phyloP scores from a whole-genome alignment of 164 flowering plant genomes.

The Platanus orientalis region DNA sequence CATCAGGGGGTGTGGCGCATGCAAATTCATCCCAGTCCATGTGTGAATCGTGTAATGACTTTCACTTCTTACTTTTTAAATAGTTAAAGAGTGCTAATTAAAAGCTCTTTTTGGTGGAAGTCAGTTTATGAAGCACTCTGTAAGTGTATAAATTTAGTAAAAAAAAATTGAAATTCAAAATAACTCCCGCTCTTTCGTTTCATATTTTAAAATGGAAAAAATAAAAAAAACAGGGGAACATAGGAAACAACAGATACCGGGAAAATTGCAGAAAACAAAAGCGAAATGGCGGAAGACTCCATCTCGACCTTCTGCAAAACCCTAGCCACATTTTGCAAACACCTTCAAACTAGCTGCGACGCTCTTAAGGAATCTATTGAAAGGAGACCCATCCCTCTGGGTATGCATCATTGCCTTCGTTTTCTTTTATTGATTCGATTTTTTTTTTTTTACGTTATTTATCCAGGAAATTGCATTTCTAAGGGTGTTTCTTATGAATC shows the following conservation, averaged over 20 bases:
- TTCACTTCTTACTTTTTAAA: too few species aligned
- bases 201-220: too few species aligned
- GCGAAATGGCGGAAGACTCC: constrained; percentile 44
- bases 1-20: too few species aligned
- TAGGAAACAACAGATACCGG: background rate
- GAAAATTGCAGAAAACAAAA: background rate
- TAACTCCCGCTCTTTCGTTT: too few species aligned
- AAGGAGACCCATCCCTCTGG: constrained; percentile 81
- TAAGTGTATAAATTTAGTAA: too few species aligned
- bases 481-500: background rate
- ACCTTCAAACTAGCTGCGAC: constrained; percentile 46
- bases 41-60: too few species aligned
- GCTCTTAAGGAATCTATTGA: constrained; percentile 66
- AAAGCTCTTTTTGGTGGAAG: too few species aligned
- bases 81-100: too few species aligned
- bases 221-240: too few species aligned
- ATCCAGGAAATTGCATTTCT: background rate
- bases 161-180: too few species aligned
- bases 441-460: background rate
- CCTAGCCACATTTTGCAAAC: constrained; percentile 64
- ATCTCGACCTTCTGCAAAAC: constrained; percentile 45
- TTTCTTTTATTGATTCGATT: background rate
- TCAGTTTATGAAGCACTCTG: too few species aligned
- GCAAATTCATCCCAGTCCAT: too few species aligned
- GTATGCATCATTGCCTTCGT: constrained; percentile 24